Evolutionary conservation across 257 asterid genomes (phyloP).

Genomic region (Capsicum rhomboideum): DNA sequence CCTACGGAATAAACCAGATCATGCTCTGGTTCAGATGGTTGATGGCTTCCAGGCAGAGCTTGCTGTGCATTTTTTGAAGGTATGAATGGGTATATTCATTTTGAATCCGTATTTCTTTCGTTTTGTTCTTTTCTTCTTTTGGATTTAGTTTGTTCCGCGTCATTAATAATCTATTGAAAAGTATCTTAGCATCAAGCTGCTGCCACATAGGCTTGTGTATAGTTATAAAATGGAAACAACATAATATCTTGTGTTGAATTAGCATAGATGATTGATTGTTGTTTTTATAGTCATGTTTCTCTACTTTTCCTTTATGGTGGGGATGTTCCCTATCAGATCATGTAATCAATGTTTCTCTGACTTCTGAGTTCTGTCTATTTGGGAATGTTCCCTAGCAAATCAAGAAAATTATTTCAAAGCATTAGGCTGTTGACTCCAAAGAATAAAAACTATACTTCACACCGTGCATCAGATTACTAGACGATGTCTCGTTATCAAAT

Average conservation of each 20-base stretch:
- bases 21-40: constrained; percentile 94
- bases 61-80: constrained; percentile 96
- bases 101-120: neutral
- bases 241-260: neutral
- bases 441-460: neutral
- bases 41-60: constrained; percentile 99
- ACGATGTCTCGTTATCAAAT: neutral
- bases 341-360: neutral
- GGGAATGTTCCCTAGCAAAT: neutral
- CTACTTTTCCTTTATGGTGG: neutral
- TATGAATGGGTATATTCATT: neutral
- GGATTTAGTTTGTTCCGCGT: neutral
- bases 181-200: neutral
- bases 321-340: neutral
- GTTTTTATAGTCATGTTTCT: neutral
- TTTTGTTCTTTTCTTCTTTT: neutral
- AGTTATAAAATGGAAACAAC: neutral
- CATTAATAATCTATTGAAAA: no score
- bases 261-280: neutral
- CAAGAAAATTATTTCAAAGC: neutral
- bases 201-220: neutral
- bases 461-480: neutral
- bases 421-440: neutral
- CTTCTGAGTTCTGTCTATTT: neutral
- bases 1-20: constrained; percentile 93